These are phyloP conservation scores for Camellia lanceoleosa DNA, from an alignment of 148 eudicot species.

Conservation along the genomic window DNA sequence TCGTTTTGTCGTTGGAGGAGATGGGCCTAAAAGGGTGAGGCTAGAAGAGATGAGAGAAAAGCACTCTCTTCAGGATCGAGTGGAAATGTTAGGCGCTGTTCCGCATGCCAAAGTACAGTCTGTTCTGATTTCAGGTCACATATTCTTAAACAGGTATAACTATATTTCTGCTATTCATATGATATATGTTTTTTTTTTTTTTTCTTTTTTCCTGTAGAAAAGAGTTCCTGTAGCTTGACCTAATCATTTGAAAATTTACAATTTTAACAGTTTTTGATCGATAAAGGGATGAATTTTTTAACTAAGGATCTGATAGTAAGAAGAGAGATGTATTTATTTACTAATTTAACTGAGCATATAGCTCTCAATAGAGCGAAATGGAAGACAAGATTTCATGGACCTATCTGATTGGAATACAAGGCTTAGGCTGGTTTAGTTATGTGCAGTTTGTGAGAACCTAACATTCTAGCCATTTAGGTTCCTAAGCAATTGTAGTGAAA, in stretches of 20 bases:
- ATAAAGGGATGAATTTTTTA: neutral
- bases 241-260: neutral
- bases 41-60: constrained; percentile 98
- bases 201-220: too few species aligned
- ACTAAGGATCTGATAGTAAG: too few species aligned
- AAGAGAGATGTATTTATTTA: too few species aligned
- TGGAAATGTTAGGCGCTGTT: constrained; percentile 97
- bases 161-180: neutral
- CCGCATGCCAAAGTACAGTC: constrained; percentile 97
- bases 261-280: neutral
- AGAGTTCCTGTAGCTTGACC: neutral
- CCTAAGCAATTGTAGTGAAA: too few species aligned
- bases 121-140: constrained; percentile 87
- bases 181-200: neutral
- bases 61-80: constrained; percentile 93
- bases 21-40: constrained; percentile 97
- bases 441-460: too few species aligned
- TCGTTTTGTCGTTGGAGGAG: constrained; percentile 90
- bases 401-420: too few species aligned
- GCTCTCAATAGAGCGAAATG: too few species aligned
- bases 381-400: too few species aligned
- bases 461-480: too few species aligned
- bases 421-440: too few species aligned
- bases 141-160: constrained; percentile 81
- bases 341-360: too few species aligned